Evolutionary conservation across 768 basidiomycete species (phyloP).

Genomic region (Lactarius indigo): DNA sequence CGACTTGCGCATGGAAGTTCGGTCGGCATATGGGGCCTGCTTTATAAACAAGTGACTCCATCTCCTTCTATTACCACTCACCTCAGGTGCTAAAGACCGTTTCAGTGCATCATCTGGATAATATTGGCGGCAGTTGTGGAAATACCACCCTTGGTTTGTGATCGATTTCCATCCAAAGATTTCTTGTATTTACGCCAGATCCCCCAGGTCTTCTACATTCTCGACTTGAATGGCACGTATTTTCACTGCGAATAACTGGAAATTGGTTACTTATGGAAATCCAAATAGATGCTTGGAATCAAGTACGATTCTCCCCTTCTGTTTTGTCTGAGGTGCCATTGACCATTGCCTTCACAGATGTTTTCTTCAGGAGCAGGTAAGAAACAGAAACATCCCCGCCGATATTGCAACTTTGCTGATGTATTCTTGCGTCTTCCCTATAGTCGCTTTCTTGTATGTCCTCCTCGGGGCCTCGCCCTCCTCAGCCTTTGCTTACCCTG

Average conservation of each 20-base stretch:
- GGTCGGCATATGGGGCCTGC: not conserved
- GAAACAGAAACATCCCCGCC: not conserved
- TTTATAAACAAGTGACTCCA: not conserved
- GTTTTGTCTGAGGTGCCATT: not conserved
- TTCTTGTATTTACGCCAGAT: not conserved
- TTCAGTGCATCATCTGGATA: constrained; percentile 7
- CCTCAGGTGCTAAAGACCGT: not conserved
- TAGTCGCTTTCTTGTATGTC: not conserved
- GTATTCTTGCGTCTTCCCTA: not conserved
- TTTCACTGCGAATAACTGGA: not conserved
- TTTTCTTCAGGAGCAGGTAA: not conserved
- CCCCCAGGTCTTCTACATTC: constrained; percentile 2
- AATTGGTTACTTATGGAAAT: not conserved
- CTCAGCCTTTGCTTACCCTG: not conserved
- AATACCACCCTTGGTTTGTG: not conserved
- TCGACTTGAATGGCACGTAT: constrained; percentile 12
- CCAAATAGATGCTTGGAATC: constrained; percentile 12
- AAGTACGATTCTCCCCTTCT: not conserved
- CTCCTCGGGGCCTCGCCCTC: too few species aligned
- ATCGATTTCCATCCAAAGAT: not conserved
- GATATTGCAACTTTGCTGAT: not conserved
- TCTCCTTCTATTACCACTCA: not conserved
- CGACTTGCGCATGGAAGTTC: not conserved
- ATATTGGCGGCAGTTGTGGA: not conserved
- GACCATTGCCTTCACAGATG: constrained; percentile 5